A percentile compares a stretch with the other conserved stretches of the same genome.
Evolutionary conservation across 768 basidiomycete genomes (phyloP).

Genomic region (Pisolithus tinctorius): DNA sequence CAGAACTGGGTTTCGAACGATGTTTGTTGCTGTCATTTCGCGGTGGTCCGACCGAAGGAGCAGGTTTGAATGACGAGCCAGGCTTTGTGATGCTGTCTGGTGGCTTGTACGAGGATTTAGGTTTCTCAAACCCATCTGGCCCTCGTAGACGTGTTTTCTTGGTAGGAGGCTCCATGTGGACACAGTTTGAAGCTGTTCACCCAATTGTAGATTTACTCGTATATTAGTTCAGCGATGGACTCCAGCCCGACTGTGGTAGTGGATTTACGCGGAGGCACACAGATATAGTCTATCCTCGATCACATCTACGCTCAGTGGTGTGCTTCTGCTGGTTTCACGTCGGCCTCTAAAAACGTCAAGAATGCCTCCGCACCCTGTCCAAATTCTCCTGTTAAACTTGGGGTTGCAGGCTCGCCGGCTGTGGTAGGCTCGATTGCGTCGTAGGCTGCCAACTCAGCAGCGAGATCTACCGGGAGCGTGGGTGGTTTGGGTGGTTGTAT

Average conservation of each 20-base stretch:
- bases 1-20: constrained; percentile 5
- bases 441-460: constrained; percentile 82
- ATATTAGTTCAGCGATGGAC: neutral
- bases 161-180: constrained; percentile 6
- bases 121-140: constrained; percentile 24
- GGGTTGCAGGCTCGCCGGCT: constrained; percentile 35
- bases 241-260: neutral
- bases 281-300: constrained; percentile 1
- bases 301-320: constrained; percentile 37
- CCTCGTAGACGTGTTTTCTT: constrained; percentile 11
- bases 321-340: constrained; percentile 58
- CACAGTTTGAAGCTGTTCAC: neutral
- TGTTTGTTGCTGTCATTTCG: constrained; percentile 4
- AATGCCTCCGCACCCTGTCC: constrained; percentile 61
- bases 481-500: constrained; percentile 75
- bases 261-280: neutral
- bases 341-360: constrained; percentile 76
- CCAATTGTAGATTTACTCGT: no score
- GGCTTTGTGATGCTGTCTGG: constrained; percentile 15
- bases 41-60: neutral
- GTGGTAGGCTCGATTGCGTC: constrained; percentile 70
- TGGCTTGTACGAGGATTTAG: constrained; percentile 19
- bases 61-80: constrained; percentile 20
- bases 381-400: constrained; percentile 19
- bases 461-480: constrained; percentile 72